Conservation (phyloP, 2,329 filamentous ascomycete species). For the Ophiostoma angusticollis region DNA sequence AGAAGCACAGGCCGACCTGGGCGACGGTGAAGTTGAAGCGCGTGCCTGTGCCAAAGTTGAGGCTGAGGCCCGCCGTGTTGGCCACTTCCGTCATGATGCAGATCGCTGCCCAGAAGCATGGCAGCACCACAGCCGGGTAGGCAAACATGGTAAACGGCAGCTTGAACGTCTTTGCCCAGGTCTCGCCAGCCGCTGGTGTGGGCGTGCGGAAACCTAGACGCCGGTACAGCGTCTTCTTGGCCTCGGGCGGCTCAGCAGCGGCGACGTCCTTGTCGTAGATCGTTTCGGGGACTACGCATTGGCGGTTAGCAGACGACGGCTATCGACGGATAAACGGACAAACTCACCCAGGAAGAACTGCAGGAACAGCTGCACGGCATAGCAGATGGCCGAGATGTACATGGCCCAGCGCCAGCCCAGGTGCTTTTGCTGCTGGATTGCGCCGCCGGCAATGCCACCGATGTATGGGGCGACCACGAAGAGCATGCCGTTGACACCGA, state of each 20-base stretch:
- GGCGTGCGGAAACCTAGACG: constrained; percentile 11
- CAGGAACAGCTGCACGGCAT: constrained; percentile 3
- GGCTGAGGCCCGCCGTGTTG: constrained; percentile 13
- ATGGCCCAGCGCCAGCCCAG: constrained; percentile 14
- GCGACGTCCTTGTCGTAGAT: constrained; percentile 11
- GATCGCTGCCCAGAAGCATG: constrained; percentile 11
- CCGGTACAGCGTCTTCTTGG: constrained; percentile 6
- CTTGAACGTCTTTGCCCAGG: constrained; percentile 9
- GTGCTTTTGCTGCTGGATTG: constrained; percentile 7
- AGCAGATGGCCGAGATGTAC: constrained; percentile 11
- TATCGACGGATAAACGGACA: too few relatives aligned
- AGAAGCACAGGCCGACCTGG: constrained; percentile 13
- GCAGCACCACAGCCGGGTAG: constrained; percentile 12
- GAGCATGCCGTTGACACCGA: constrained; percentile 11
- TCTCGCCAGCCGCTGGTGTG: constrained; percentile 5
- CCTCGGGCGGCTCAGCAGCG: constrained; percentile 1
- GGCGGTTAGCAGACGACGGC: too few relatives aligned
- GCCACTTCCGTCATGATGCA: constrained; percentile 13
- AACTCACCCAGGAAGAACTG: constrained; percentile 10
- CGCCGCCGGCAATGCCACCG: constrained; percentile 11
- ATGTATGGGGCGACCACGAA: constrained; percentile 11
- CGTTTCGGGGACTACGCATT: constrained; percentile 12
- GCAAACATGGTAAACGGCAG: constrained; percentile 13
- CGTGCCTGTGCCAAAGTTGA: constrained; percentile 12
- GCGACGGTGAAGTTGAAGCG: constrained; percentile 7